phyloP scores from a whole-genome alignment of 164 flowering plant species.

The Euptelea pleiosperma region DNA sequence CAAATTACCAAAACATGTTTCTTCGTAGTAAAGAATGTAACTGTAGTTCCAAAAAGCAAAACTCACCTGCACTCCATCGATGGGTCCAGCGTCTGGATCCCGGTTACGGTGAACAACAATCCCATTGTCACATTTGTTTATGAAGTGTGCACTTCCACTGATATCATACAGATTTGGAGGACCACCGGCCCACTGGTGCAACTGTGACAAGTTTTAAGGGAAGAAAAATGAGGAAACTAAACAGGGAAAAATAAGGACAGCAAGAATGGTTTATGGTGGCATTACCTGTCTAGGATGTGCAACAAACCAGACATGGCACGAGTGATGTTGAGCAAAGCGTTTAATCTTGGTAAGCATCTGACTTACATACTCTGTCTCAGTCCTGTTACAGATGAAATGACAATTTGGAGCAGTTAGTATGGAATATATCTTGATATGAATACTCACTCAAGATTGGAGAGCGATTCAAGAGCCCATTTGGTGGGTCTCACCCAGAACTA shows the following conservation, averaged over 20 bases:
- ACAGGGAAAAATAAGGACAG: neutral
- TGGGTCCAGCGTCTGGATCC: slow-evolving; percentile 67
- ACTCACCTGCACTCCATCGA: slow-evolving; percentile 79
- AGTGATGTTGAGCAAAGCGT: slow-evolving; percentile 92
- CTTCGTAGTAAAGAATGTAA: neutral
- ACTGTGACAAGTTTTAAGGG: slow-evolving; percentile 35
- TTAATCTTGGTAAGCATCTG: slow-evolving; percentile 89
- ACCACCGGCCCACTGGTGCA: slow-evolving; percentile 80
- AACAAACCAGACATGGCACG: slow-evolving; percentile 99
- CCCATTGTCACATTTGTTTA: slow-evolving; percentile 98
- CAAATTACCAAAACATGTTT: neutral
- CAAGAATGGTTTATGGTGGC: slow-evolving; percentile 3
- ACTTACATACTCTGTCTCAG: slow-evolving; percentile 98
- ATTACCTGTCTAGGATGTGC: slow-evolving; percentile 98
- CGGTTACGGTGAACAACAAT: slow-evolving; percentile 94
- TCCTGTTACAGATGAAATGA: slow-evolving; percentile 44
- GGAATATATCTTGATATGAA: too few relatives aligned
- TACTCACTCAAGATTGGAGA: neutral
- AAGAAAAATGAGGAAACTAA: neutral
- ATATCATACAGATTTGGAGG: slow-evolving; percentile 95
- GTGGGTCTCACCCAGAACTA: neutral
- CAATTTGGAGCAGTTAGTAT: too few relatives aligned
- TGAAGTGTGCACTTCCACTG: slow-evolving; percentile 99
- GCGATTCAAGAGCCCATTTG: neutral
- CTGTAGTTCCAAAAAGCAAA: neutral